A percentile compares a stretch with the other conserved stretches of the same genome.
Evolutionary conservation across 345 rosid species (phyloP).

Genomic region (Capsella bursapastoris): DNA sequence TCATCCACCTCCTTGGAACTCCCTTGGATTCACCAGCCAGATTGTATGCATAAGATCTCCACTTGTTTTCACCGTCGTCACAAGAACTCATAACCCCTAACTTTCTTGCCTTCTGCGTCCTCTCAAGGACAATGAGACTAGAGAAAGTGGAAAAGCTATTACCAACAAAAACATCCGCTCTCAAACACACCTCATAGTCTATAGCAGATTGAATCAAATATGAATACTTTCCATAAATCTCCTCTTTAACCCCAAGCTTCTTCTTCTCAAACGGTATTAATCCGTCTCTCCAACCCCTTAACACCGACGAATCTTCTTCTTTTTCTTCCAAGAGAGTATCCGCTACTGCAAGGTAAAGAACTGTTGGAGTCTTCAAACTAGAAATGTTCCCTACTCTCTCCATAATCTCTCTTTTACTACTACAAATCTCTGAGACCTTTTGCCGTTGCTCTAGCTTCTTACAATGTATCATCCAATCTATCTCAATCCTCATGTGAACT

Average conservation of each 20-base stretch:
- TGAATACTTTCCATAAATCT: conserved; percentile 72
- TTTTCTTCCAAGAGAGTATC: conserved; percentile 67
- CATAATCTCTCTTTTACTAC: conserved; percentile 82
- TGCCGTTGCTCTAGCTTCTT: conserved; percentile 78
- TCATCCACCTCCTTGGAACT: conserved; percentile 81
- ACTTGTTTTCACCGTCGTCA: conserved; percentile 51
- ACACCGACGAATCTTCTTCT: conserved; percentile 59
- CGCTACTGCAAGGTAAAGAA: conserved; percentile 88
- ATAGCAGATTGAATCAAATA: conserved; percentile 94
- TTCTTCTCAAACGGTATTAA: conserved; percentile 83
- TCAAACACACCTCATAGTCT: conserved; percentile 90
- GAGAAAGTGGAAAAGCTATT: conserved; percentile 97
- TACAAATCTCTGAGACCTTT: conserved; percentile 73
- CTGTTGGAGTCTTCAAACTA: conserved; percentile 53
- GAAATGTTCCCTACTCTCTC: conserved; percentile 75
- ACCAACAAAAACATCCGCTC: conserved; percentile 88
- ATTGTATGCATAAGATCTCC: conserved; percentile 95
- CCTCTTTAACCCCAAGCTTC: conserved; percentile 70
- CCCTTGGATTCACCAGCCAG: conserved; percentile 58
- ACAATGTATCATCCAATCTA: conserved; percentile 99
- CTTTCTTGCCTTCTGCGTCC: conserved; percentile 76
- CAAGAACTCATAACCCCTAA: conserved; percentile 70
- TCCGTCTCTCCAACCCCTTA: conserved; percentile 79
- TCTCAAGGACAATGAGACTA: conserved; percentile 82
- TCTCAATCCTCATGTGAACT: conserved; percentile 96